Base-by-base conservation (phyloP, 768 basidiomycete genomes). In the Lentinula boryana region DNA sequence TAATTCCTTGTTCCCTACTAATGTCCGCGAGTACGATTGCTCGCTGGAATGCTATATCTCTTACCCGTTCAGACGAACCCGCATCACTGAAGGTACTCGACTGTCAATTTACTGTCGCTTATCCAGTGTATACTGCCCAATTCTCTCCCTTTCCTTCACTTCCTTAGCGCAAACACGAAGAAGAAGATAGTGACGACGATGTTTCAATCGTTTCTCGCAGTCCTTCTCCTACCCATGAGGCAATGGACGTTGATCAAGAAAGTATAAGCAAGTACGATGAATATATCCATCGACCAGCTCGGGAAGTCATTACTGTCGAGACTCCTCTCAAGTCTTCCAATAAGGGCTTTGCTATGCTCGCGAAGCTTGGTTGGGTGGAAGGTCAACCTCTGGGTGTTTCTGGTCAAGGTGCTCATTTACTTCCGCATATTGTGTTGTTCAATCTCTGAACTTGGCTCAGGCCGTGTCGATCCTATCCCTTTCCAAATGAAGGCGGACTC, bases 361-460 rank as follows among this genome's bases (percentile, higher is more conserved):
- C 85, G 35, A 93, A 88, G 72, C 81, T 93, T 57, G 92, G 92
- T 6, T 93, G 92, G 92, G 73, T 79, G 0, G 89, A 91, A 68
- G 92, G 92, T 12, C 83, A 87, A 64, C 84, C 88, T 16, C 76
- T 94, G 1, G 92, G 92, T 4, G 66, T 89, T 15, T 88, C 89
- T 56, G 84, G 80, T 32, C 88, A 92, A 61, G 92, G 92, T 92
- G 63, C 18, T 75, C 65, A 41, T 2, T 12, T 27, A 13, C 60
- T 32, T 36, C 52, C 64, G 43, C 48, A 16, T 63, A 40, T 36
- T 52, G 36, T 38, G n/a, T 40, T 43, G 33, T 27, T 27, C 3
- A 27, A 21, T 27, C 7, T 23, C 6, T 31, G 5, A 57, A 49
- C 40, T 41, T 15, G 18, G 10, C 13, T 16, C 62, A 93, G 92